Evolutionary conservation across 179 eudicot species (phyloP), one percentile per base, ranked within the genome.

Genomic region (Sideroxylon spinosum): DNA sequence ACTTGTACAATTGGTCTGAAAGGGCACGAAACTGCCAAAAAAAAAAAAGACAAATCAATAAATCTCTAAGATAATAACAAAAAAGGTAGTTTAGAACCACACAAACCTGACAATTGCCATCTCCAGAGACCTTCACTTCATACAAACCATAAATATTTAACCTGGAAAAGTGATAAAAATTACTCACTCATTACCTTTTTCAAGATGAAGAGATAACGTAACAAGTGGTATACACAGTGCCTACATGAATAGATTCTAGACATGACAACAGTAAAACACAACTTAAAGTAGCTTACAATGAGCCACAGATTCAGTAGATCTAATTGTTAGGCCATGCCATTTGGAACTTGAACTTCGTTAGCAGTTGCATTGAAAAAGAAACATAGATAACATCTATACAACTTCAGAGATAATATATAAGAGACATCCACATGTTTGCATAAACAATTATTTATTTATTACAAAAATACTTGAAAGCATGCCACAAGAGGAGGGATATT

Each of bases 71-170:
- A 81, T 52, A n/a, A 17, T 26, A 26, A 73, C 56, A 13, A 49
- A 2, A 52, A 8, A 71, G 49, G n/a, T 48, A 61, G 48, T 52
- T 52, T 16, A 60, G 50, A 82, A 56, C 50, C 80, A 68, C 71
- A 83, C 90, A 65, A 83, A 92, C 98, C 97, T 94, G 98, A 83
- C 98, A 94, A 87, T 94, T 94, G 73, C 98, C 98, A 87, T 94
- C 98, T 63, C 98, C 98, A 25, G 93, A 88, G 59, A 94, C 93
- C 84, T 82, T 85, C 74, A 90, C 90, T 83, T 94, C 98, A 83
- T 76, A 89, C 59, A 94, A 85, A 78, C 97, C 94, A 83, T 94
- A 90, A 64, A 85, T 82, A 72, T 84, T 87, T 68, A 94, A 69
- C 90, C 98, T 94, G 91, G 77, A 20, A 76, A 49, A 22, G 52